Percentiles rank a stretch among this genome's conserved stretches.
These are phyloP conservation scores for Globisporangium parvum DNA, from an alignment of 352 stramenopile genomes.

Conservation along the genomic window DNA sequence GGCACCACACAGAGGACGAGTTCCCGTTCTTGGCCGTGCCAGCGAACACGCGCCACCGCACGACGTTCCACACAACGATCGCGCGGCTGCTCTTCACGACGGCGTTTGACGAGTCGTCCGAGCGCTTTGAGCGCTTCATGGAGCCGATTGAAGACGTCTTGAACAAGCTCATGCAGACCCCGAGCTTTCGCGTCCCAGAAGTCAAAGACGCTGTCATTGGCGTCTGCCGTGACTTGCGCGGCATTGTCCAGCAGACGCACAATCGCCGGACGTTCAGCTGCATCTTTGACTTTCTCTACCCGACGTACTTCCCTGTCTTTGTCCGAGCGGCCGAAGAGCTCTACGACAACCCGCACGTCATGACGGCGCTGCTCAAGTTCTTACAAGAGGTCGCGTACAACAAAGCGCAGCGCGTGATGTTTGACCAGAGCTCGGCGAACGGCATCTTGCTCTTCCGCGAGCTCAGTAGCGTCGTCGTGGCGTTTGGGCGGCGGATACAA, in stretches of 20 bases:
- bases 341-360: constrained; percentile 91
- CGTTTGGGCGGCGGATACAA: constrained; percentile 90
- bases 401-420: constrained; percentile 97
- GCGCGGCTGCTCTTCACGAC: constrained; percentile 94
- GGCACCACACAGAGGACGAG: constrained; percentile 95
- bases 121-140: constrained; percentile 97
- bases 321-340: constrained; percentile 92
- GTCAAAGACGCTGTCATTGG: constrained; percentile 92
- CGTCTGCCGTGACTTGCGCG: constrained; percentile 94
- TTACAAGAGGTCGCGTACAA: constrained; percentile 93
- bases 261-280: constrained; percentile 95
- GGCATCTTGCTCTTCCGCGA: constrained; percentile 97
- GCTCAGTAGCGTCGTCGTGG: constrained; percentile 93
- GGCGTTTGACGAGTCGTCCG: constrained; percentile 88
- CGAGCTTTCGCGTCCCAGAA: constrained; percentile 64
- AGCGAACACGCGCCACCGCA: constrained; percentile 93
- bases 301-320: constrained; percentile 94
- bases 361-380: constrained; percentile 96
- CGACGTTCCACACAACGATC: constrained; percentile 97
- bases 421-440: constrained; percentile 96
- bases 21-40: constrained; percentile 96
- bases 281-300: constrained; percentile 98
- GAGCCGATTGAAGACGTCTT: constrained; percentile 87
- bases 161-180: constrained; percentile 74
- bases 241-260: constrained; percentile 94